Evolutionary conservation across 805 yeast genomes (phyloP).

Genomic region (Kurtzmaniella fragi): DNA sequence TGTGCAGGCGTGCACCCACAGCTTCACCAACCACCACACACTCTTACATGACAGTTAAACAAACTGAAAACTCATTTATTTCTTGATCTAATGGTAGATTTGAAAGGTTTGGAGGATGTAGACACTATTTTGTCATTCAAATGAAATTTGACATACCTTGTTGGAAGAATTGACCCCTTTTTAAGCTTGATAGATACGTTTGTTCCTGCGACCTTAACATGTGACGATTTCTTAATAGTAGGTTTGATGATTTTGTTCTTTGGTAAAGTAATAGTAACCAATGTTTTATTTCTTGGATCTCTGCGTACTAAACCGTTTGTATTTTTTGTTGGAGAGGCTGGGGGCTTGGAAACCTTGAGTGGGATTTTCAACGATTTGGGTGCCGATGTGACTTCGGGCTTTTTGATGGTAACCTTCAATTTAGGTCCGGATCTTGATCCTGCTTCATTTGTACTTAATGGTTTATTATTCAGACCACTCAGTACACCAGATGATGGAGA

Average conservation of each 20-base stretch:
- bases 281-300: too few relatives aligned
- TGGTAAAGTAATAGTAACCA: too few relatives aligned
- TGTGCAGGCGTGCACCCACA: too few relatives aligned
- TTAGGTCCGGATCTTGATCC: neutral
- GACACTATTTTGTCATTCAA: slow-evolving; percentile 27
- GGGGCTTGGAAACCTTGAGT: neutral
- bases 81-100: slow-evolving; percentile 3
- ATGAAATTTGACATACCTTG: slow-evolving; percentile 39
- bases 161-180: neutral
- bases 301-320: too few relatives aligned
- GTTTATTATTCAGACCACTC: neutral
- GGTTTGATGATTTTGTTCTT: too few relatives aligned
- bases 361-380: neutral
- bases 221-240: too few relatives aligned
- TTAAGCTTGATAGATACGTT: neutral
- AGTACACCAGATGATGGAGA: too few relatives aligned
- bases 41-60: too few relatives aligned
- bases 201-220: neutral
- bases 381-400: neutral
- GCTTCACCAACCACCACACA: too few relatives aligned
- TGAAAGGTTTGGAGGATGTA: slow-evolving; percentile 41
- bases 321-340: too few relatives aligned
- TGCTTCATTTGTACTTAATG: neutral
- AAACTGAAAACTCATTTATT: too few relatives aligned
- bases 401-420: neutral